phyloP scores from a whole-genome alignment of 805 yeast genomes.

The Barnettozyma salicaria region DNA sequence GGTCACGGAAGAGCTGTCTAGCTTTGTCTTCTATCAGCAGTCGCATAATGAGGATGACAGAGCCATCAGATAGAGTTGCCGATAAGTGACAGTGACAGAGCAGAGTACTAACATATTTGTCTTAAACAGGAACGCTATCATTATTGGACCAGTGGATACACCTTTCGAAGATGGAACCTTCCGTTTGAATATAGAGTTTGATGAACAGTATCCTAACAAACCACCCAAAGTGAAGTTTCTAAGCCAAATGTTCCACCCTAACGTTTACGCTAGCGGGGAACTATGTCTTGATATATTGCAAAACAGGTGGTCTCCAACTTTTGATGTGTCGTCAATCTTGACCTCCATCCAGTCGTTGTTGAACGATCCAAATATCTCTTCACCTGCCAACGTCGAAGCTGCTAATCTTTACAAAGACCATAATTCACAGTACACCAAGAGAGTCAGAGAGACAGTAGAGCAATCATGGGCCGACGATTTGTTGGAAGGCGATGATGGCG shows the following conservation, averaged over 20 bases:
- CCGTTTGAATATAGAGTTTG: constrained; percentile 77
- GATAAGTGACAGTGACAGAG: too few species aligned
- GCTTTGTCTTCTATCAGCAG: too few species aligned
- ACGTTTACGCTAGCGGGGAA: constrained; percentile 93
- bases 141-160: constrained; percentile 95
- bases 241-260: constrained; percentile 96
- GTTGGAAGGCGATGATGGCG: constrained; percentile 45
- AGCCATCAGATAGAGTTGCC: too few species aligned
- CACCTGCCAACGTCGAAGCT: constrained; percentile 98
- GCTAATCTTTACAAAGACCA: constrained; percentile 94
- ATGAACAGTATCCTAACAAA: constrained; percentile 95
- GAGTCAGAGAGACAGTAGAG: constrained; percentile 94
- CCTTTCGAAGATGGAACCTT: constrained; percentile 99
- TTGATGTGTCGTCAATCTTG: constrained; percentile 91
- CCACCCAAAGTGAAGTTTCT: constrained; percentile 91
- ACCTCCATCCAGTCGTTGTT: constrained; percentile 88
- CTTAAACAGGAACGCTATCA: constrained; percentile 70
- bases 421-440: constrained; percentile 81
- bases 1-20: constrained; percentile 2
- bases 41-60: too few species aligned
- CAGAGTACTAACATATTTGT: constrained; percentile 12
- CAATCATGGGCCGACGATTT: constrained; percentile 87
- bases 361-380: constrained; percentile 93
- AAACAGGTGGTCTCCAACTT: constrained; percentile 98
- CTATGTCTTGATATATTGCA: constrained; percentile 93